A percentile compares a stretch with the other conserved stretches of the same genome.
These are phyloP conservation scores for Tetracentron sinense DNA, from an alignment of 164 flowering plant species.

Conservation along the genomic window DNA sequence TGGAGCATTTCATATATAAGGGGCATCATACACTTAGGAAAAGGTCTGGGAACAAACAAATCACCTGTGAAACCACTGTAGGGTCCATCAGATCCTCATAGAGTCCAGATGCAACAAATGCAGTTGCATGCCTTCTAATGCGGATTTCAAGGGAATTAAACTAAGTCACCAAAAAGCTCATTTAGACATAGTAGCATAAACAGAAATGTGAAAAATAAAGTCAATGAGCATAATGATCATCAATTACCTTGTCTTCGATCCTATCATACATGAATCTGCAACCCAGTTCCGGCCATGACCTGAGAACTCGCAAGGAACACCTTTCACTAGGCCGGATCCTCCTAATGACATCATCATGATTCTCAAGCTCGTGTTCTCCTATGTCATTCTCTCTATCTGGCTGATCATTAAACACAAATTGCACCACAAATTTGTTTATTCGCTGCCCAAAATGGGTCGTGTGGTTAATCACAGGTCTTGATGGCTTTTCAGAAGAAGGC, in stretches of 20 bases:
- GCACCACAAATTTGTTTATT: constrained; percentile 62
- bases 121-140: constrained; percentile 42
- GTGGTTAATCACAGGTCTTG: constrained; percentile 28
- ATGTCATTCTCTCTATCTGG: constrained; percentile 27
- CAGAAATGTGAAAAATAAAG: neutral
- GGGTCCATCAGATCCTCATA: constrained; percentile 76
- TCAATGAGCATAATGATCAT: neutral
- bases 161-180: constrained; percentile 31
- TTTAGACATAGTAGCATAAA: constrained; percentile 10
- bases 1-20: too few species aligned
- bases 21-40: too few species aligned
- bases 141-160: constrained; percentile 73
- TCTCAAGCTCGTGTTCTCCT: constrained; percentile 31
- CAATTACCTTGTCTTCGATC: constrained; percentile 74
- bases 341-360: constrained; percentile 66
- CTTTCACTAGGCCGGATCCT: constrained; percentile 53
- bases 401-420: constrained; percentile 38
- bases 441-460: constrained; percentile 82
- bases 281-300: constrained; percentile 56
- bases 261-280: constrained; percentile 93
- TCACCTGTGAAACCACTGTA: constrained; percentile 87
- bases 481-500: constrained; percentile 40
- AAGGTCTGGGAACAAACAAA: neutral
- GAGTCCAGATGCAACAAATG: constrained; percentile 51
- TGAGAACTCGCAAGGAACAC: constrained; percentile 63